Percentiles rank a stretch among this genome's conserved stretches.
Conservation (phyloP, 345 rosid genomes). For the Gynandropsis gynandra region DNA sequence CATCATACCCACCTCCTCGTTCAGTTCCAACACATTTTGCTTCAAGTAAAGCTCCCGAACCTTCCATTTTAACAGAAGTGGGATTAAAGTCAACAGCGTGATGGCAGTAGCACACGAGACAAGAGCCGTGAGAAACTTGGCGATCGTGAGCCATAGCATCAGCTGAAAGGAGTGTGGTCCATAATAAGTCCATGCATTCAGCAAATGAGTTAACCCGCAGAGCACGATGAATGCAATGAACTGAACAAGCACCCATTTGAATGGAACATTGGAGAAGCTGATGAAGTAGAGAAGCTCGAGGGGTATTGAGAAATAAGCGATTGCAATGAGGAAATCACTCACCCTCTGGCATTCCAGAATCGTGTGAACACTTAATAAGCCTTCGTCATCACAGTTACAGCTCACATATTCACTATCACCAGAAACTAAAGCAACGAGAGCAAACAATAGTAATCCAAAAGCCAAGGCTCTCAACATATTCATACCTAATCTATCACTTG, state of each 20-base stretch:
- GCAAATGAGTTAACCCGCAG: slow-evolving; percentile 88
- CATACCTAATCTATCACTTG: not conserved
- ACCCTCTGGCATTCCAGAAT: slow-evolving; percentile 83
- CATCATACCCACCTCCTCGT: slow-evolving; percentile 89
- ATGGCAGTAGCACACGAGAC: slow-evolving; percentile 90
- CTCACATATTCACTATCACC: slow-evolving; percentile 48
- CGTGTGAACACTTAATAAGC: slow-evolving; percentile 50
- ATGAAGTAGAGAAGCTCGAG: slow-evolving; percentile 86
- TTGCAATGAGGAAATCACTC: slow-evolving; percentile 83
- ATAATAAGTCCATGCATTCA: slow-evolving; percentile 79
- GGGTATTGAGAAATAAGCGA: slow-evolving; percentile 93
- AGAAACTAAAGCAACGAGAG: slow-evolving; percentile 35
- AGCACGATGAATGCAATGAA: slow-evolving; percentile 90
- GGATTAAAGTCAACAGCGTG: slow-evolving; percentile 79
- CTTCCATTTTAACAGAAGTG: slow-evolving; percentile 75
- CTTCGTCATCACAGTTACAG: slow-evolving; percentile 91
- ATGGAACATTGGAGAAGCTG: slow-evolving; percentile 83
- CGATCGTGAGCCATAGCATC: slow-evolving; percentile 69
- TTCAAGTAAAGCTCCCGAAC: slow-evolving; percentile 88
- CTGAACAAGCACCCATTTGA: slow-evolving; percentile 90
- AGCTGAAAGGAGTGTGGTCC: slow-evolving; percentile 86
- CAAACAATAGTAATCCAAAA: slow-evolving; percentile 43
- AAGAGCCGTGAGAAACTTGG: slow-evolving; percentile 73
- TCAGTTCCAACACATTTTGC: slow-evolving; percentile 78
- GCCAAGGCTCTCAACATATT: slow-evolving; percentile 58